These are phyloP conservation scores for Penicillium freii DNA, from an alignment of 2,329 filamentous ascomycete genomes.

Conservation along the genomic window DNA sequence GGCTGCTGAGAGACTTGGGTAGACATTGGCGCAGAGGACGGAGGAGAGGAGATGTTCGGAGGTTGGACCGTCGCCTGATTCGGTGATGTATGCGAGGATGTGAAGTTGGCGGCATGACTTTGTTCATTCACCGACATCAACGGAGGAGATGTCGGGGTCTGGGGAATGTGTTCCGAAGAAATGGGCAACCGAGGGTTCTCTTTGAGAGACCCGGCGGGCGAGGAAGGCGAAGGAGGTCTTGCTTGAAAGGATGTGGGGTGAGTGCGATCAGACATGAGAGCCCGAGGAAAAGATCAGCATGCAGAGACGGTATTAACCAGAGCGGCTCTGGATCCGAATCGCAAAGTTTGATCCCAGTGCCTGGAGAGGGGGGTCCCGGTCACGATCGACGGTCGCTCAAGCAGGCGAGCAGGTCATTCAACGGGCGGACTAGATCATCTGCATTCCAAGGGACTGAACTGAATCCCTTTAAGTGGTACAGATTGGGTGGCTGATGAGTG, in stretches of 20 bases:
- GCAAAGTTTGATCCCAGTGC: constrained; percentile 19
- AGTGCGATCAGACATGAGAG: constrained; percentile 42
- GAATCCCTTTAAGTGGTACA: constrained; percentile 15
- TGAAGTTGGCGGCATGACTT: constrained; percentile 49
- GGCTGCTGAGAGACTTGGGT: constrained; percentile 44
- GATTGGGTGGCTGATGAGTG: constrained; percentile 16
- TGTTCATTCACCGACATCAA: constrained; percentile 52
- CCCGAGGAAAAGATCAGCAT: constrained; percentile 14
- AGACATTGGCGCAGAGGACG: constrained; percentile 45
- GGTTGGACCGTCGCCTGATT: constrained; percentile 44
- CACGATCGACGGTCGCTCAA: constrained; percentile 37
- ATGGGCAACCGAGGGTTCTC: constrained; percentile 29
- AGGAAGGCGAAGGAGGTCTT: constrained; percentile 45
- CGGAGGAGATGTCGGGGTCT: constrained; percentile 46
- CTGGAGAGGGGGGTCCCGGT: constrained; percentile 29
- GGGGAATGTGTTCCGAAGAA: constrained; percentile 36
- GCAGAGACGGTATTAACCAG: constrained; percentile 18
- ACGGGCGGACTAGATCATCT: constrained; percentile 34
- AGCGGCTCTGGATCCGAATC: constrained; percentile 18
- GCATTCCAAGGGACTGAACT: constrained; percentile 31
- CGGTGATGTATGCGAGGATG: constrained; percentile 47
- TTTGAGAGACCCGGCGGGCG: constrained; percentile 42
- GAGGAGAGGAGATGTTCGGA: constrained; percentile 41
- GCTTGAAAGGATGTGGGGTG: constrained; percentile 35
- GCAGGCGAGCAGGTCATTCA: constrained; percentile 35